A percentile compares a stretch with the other conserved stretches of the same genome.
Conservation (phyloP, 2,329 filamentous ascomycete species). For the Tolypocladium endophyticum region DNA sequence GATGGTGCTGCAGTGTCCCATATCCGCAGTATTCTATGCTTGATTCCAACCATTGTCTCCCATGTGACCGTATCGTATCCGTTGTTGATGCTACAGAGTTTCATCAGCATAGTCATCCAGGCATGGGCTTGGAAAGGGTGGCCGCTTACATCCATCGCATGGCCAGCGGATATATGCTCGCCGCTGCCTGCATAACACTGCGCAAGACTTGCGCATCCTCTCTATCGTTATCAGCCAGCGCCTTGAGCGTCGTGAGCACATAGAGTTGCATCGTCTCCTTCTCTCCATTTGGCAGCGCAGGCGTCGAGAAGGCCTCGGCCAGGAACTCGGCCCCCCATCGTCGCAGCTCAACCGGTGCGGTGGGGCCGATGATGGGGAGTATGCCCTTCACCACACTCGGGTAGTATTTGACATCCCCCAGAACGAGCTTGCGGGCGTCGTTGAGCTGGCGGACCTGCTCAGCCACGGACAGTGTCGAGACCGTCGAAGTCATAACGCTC, state of each 20-base stretch:
- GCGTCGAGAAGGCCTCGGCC: slow-evolving; percentile 89
- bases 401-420: slow-evolving; percentile 81
- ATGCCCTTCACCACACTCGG: slow-evolving; percentile 85
- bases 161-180: slow-evolving; percentile 86
- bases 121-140: not conserved
- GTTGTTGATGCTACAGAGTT: slow-evolving; percentile 63
- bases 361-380: slow-evolving; percentile 76
- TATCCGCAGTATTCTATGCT: slow-evolving; percentile 74
- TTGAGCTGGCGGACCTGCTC: slow-evolving; percentile 83
- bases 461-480: slow-evolving; percentile 44
- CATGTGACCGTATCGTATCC: slow-evolving; percentile 72
- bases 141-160: slow-evolving; percentile 86
- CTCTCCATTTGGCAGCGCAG: slow-evolving; percentile 63
- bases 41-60: slow-evolving; percentile 82
- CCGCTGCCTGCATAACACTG: slow-evolving; percentile 76
- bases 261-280: slow-evolving; percentile 72
- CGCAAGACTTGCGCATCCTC: slow-evolving; percentile 75
- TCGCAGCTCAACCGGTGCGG: slow-evolving; percentile 67
- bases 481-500: slow-evolving; percentile 34
- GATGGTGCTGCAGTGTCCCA: slow-evolving; percentile 74
- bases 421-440: slow-evolving; percentile 78
- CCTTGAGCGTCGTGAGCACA: slow-evolving; percentile 67
- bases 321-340: slow-evolving; percentile 96
- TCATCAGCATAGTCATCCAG: slow-evolving; percentile 6
- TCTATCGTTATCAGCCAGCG: slow-evolving; percentile 57